Evolutionary conservation across 305 asterid species (phyloP).

Genomic region (Solanum hybrid): DNA sequence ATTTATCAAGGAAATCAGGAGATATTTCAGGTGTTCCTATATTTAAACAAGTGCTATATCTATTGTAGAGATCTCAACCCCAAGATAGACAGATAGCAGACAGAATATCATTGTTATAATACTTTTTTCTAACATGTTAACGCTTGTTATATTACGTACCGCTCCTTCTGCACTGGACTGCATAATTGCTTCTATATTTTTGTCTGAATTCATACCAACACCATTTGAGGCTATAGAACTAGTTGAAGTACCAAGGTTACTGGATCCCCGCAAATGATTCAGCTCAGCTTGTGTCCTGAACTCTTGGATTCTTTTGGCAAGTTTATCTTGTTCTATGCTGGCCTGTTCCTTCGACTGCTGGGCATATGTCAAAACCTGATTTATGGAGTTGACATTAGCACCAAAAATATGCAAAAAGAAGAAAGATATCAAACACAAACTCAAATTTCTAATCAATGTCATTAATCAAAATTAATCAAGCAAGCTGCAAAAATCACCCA

Average conservation of each 20-base stretch:
- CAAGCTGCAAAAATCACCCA: background rate
- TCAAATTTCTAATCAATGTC: background rate
- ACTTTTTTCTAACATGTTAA: conserved; percentile 15
- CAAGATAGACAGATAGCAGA: background rate
- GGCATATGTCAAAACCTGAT: conserved; percentile 91
- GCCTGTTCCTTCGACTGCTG: conserved; percentile 97
- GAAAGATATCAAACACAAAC: conserved; percentile 1
- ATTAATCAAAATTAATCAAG: background rate
- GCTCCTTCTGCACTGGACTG: conserved; percentile 79
- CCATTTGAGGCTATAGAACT: conserved; percentile 56
- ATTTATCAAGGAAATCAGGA: background rate
- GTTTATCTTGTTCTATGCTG: conserved; percentile 84
- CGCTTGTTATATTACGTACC: conserved; percentile 37
- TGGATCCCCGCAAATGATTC: conserved; percentile 55
- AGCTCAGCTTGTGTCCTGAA: conserved; percentile 84
- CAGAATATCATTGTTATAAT: background rate
- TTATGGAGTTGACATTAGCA: conserved; percentile 2
- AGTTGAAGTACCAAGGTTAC: conserved; percentile 51
- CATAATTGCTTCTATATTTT: conserved; percentile 60
- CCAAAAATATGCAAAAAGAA: background rate
- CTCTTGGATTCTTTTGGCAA: conserved; percentile 96
- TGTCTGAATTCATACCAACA: conserved; percentile 55
- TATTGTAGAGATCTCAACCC: background rate
- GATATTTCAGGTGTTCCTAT: background rate
- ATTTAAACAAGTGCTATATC: background rate